phyloP scores from a whole-genome alignment of 1,284 basidiomycete genomes.

The Ustilago loliicola region DNA sequence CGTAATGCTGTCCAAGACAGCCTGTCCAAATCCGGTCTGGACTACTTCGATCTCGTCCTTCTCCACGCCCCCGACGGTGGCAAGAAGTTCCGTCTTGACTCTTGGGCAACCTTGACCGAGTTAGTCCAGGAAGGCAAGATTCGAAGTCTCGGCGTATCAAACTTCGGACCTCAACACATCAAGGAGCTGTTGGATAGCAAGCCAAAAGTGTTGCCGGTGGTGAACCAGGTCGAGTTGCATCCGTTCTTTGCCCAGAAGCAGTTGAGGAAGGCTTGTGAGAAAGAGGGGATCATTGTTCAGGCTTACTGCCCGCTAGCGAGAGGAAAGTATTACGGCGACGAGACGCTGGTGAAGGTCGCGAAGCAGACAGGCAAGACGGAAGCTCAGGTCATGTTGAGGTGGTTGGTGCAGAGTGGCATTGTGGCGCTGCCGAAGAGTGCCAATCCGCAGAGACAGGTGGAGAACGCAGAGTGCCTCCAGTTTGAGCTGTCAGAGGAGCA shows the following conservation, averaged over 20 bases:
- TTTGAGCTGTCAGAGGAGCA: conserved; percentile 79
- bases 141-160: conserved; percentile 76
- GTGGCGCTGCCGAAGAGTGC: conserved; percentile 56
- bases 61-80: conserved; percentile 58
- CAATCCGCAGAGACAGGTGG: conserved; percentile 79
- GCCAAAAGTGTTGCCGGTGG: conserved; percentile 52
- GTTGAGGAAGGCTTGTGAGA: conserved; percentile 78
- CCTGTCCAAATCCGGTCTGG: conserved; percentile 78
- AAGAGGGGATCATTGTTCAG: conserved; percentile 79
- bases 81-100: conserved; percentile 70
- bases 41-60: conserved; percentile 75
- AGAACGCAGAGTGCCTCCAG: conserved; percentile 80
- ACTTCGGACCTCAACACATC: conserved; percentile 57
- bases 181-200: conserved; percentile 52
- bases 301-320: conserved; percentile 89
- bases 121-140: conserved; percentile 58
- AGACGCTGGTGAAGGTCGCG: conserved; percentile 47
- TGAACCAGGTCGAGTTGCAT: conserved; percentile 64
- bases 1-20: conserved; percentile 75
- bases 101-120: conserved; percentile 59
- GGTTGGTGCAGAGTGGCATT: conserved; percentile 78
- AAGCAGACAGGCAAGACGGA: conserved; percentile 76
- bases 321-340: conserved; percentile 73
- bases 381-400: conserved; percentile 81
- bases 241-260: conserved; percentile 74